These are phyloP conservation scores for Alternaria ethzedia DNA, from an alignment of 2,329 filamentous ascomycete genomes.

Conservation along the genomic window DNA sequence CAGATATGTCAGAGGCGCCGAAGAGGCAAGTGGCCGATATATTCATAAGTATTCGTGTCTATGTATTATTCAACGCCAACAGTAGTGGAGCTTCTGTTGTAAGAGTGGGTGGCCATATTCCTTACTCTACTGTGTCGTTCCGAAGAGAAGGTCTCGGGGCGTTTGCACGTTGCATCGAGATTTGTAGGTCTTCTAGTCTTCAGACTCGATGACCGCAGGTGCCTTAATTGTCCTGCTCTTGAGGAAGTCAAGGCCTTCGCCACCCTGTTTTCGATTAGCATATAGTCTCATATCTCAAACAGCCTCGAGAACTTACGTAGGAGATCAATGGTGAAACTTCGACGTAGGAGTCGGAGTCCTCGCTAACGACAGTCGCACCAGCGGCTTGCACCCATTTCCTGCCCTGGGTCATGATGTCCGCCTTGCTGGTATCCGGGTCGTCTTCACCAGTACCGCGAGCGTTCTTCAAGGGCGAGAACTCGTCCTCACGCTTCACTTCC, in stretches of 20 bases:
- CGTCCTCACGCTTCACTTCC: conserved; percentile 95
- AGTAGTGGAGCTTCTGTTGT: neutral
- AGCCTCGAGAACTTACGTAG: conserved; percentile 74
- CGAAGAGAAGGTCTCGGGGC: conserved; percentile 6
- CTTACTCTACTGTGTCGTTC: neutral
- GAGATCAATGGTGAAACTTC: conserved; percentile 93
- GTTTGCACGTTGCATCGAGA: neutral
- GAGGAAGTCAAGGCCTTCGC: conserved; percentile 68
- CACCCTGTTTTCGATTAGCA: conserved; percentile 53
- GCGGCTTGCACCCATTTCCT: conserved; percentile 82
- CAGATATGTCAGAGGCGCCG: neutral
- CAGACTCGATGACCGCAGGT: conserved; percentile 68
- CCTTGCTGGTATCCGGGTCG: conserved; percentile 89
- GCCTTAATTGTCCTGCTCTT: conserved; percentile 66
- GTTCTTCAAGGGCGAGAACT: conserved; percentile 98
- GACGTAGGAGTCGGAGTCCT: conserved; percentile 65
- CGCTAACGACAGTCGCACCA: conserved; percentile 75
- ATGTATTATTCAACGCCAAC: conserved; percentile 4
- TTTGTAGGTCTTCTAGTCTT: conserved; percentile 46
- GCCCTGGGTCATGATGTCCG: conserved; percentile 89
- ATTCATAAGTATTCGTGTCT: conserved; percentile 16
- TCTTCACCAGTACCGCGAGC: conserved; percentile 82
- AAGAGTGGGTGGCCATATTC: neutral
- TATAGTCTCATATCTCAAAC: neutral
- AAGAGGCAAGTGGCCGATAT: neutral